A percentile compares a stretch with the other conserved stretches of the same genome.
phyloP scores from a whole-genome alignment of 192 early-diverging fungal species.

The Lobosporangium transversale region DNA sequence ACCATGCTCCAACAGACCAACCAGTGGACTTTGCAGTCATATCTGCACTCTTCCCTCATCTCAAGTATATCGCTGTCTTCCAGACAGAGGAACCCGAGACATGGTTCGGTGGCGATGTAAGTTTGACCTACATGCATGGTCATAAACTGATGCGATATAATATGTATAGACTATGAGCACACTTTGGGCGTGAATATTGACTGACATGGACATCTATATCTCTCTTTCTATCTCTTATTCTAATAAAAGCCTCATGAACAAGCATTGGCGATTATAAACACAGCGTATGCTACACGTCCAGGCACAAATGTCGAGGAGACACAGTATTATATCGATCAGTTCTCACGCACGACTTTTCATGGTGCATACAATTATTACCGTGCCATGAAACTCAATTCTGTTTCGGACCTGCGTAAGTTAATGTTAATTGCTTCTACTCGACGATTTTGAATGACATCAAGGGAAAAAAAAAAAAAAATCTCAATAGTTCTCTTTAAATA shows the following conservation, averaged over 20 bases:
- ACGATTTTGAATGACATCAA: too few species aligned
- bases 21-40: not conserved
- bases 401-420: slow-evolving; percentile 19
- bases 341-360: slow-evolving; percentile 53
- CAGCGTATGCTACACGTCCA: not conserved
- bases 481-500: too few species aligned
- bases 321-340: slow-evolving; percentile 62
- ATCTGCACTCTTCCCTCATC: not conserved
- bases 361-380: slow-evolving; percentile 69
- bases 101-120: slow-evolving; percentile 11
- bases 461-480: too few species aligned
- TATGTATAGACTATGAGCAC: too few species aligned
- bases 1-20: not conserved
- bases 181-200: too few species aligned
- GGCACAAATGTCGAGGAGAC: slow-evolving; percentile 48
- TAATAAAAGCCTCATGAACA: not conserved
- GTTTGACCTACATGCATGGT: too few species aligned
- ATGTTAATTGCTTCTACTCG: too few species aligned
- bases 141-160: too few species aligned
- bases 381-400: not conserved
- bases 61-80: slow-evolving; percentile 4
- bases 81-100: not conserved
- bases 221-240: too few species aligned
- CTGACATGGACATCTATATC: too few species aligned
- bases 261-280: not conserved